Conservation (phyloP, 176 grass and related monocot genomes). For the Zea luxurians region DNA sequence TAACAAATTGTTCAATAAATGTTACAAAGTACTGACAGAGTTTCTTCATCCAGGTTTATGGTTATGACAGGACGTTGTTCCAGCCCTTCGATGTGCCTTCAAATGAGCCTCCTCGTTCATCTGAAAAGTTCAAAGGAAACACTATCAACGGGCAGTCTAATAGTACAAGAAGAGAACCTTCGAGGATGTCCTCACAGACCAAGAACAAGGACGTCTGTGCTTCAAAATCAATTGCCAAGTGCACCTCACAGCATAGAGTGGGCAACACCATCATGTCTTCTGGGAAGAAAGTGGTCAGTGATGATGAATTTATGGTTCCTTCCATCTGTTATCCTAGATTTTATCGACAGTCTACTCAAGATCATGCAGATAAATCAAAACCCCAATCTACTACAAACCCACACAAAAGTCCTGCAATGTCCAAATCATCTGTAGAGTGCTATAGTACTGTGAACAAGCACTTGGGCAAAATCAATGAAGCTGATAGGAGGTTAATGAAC, state of each 20-base stretch:
- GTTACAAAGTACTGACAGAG: background rate
- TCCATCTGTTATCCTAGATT: conserved; percentile 31
- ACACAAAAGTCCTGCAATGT: conserved; percentile 8
- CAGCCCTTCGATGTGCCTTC: conserved; percentile 45
- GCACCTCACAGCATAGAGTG: conserved; percentile 3
- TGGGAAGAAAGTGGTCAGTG: conserved; percentile 28
- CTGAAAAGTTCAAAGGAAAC: conserved; percentile 41
- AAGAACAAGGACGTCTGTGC: conserved; percentile 15
- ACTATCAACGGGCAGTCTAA: background rate
- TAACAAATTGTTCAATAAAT: background rate
- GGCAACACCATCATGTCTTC: conserved; percentile 2
- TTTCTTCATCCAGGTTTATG: conserved; percentile 40
- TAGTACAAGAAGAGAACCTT: conserved; percentile 40
- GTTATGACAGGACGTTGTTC: conserved; percentile 43
- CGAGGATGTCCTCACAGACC: conserved; percentile 27
- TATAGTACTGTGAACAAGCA: conserved; percentile 15
- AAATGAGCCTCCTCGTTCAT: conserved; percentile 33
- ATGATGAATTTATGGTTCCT: conserved; percentile 58
- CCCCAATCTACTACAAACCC: background rate
- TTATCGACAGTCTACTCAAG: conserved; percentile 11
- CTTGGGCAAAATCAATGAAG: conserved; percentile 21
- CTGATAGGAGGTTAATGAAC: conserved; percentile 17
- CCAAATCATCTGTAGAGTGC: conserved; percentile 32
- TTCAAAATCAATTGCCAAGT: conserved; percentile 21
- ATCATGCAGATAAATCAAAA: conserved; percentile 9